A percentile compares a stretch with the other conserved stretches of the same genome.
Conservation (phyloP, 177 flowering plant species). For the Tripterygium wilfordii region DNA sequence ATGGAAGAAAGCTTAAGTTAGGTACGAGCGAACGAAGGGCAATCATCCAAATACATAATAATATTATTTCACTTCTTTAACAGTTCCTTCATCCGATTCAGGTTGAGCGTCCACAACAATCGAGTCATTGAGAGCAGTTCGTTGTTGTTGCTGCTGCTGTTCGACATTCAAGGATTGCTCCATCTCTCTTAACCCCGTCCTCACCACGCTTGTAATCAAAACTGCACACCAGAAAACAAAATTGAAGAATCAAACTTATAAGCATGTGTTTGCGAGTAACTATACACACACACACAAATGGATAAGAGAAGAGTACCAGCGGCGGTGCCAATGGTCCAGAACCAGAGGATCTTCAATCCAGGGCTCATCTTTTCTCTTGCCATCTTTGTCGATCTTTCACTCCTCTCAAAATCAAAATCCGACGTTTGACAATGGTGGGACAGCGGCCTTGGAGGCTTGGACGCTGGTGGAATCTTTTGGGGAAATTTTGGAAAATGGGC, state of each 20-base stretch:
- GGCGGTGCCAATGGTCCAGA: constrained; percentile 81
- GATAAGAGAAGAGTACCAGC: constrained; percentile 39
- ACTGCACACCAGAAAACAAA: constrained; percentile 23
- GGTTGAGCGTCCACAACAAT: constrained; percentile 9
- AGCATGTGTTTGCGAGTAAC: too few relatives aligned
- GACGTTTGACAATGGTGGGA: too few relatives aligned
- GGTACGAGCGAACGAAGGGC: too few relatives aligned
- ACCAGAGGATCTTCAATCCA: constrained; percentile 75
- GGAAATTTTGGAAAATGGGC: too few relatives aligned
- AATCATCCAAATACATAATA: neutral
- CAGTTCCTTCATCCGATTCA: constrained; percentile 3
- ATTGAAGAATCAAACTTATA: neutral
- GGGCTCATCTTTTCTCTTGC: constrained; percentile 56
- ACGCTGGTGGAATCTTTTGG: too few relatives aligned
- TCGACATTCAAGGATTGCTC: constrained; percentile 35
- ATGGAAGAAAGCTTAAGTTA: too few relatives aligned
- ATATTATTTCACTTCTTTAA: constrained; percentile 15
- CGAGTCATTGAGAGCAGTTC: constrained; percentile 9
- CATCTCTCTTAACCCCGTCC: constrained; percentile 53
- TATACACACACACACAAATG: neutral
- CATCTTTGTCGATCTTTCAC: constrained; percentile 11
- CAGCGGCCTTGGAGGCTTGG: too few relatives aligned
- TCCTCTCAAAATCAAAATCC: neutral
- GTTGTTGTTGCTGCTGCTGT: constrained; percentile 13
- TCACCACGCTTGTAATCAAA: constrained; percentile 48